phyloP scores from a whole-genome alignment of 345 rosid species.

The Draba incana region DNA sequence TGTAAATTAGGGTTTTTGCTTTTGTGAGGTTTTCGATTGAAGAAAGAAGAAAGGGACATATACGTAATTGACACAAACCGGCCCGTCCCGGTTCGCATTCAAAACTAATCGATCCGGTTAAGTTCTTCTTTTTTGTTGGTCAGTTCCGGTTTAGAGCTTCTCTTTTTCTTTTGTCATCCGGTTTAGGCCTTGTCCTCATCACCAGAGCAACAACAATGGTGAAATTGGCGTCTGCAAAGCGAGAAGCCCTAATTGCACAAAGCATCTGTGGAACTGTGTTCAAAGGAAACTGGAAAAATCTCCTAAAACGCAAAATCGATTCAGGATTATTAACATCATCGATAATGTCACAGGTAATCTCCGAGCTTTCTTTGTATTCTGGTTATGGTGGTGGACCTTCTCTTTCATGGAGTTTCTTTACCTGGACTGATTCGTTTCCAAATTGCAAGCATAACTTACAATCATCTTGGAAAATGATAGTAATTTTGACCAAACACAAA shows the following conservation, averaged over 20 bases:
- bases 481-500: conserved; percentile 60
- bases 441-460: conserved; percentile 61
- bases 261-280: conserved; percentile 52
- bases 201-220: conserved; percentile 27
- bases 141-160: no score
- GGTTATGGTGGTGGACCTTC: conserved; percentile 41
- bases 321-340: conserved; percentile 51
- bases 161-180: no score
- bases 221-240: conserved; percentile 28
- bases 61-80: neutral
- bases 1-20: conserved; percentile 37
- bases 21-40: conserved; percentile 22
- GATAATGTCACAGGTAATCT: conserved; percentile 54
- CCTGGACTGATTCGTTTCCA: conserved; percentile 55
- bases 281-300: conserved; percentile 70
- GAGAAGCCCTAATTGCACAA: conserved; percentile 50
- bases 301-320: conserved; percentile 46
- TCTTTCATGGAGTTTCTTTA: conserved; percentile 65
- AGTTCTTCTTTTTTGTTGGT: no score
- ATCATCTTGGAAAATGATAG: conserved; percentile 82
- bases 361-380: conserved; percentile 46
- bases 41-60: conserved; percentile 7
- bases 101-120: neutral
- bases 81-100: neutral
- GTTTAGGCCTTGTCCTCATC: neutral